phyloP scores from a whole-genome alignment of 2,329 filamentous ascomycete genomes.

The Karstenula rhodostoma region DNA sequence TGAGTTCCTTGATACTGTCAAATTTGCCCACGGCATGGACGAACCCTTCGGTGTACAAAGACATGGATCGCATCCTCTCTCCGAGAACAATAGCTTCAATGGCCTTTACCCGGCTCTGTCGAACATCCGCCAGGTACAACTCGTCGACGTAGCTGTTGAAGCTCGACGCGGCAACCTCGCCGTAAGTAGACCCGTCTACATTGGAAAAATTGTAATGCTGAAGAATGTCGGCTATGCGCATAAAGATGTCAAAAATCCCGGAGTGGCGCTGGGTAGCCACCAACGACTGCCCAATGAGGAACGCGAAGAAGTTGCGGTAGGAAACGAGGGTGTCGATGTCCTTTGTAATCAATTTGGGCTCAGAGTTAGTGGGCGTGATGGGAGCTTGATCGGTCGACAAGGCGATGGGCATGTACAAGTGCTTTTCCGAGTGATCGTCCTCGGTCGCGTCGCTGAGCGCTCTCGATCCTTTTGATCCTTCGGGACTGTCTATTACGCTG shows the following conservation, averaged over 20 bases:
- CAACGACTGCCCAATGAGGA: constrained; percentile 68
- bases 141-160: constrained; percentile 82
- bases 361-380: constrained; percentile 31
- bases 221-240: constrained; percentile 66
- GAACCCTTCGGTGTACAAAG: constrained; percentile 90
- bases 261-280: constrained; percentile 65
- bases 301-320: constrained; percentile 71
- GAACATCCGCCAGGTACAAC: constrained; percentile 78
- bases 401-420: constrained; percentile 67
- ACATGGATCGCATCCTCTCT: constrained; percentile 82
- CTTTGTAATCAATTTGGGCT: constrained; percentile 50
- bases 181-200: constrained; percentile 69
- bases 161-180: constrained; percentile 68
- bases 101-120: constrained; percentile 84
- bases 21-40: constrained; percentile 89
- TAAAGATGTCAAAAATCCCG: constrained; percentile 67
- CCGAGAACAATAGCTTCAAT: constrained; percentile 89
- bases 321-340: constrained; percentile 66
- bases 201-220: constrained; percentile 68
- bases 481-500: constrained; percentile 47
- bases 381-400: constrained; percentile 60
- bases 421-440: constrained; percentile 58
- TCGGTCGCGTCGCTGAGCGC: constrained; percentile 59
- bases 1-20: constrained; percentile 73
- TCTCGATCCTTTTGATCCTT: constrained; percentile 58